Evolutionary conservation across 1,284 basidiomycete species (phyloP).

Genomic region (Puccinia coronata): DNA sequence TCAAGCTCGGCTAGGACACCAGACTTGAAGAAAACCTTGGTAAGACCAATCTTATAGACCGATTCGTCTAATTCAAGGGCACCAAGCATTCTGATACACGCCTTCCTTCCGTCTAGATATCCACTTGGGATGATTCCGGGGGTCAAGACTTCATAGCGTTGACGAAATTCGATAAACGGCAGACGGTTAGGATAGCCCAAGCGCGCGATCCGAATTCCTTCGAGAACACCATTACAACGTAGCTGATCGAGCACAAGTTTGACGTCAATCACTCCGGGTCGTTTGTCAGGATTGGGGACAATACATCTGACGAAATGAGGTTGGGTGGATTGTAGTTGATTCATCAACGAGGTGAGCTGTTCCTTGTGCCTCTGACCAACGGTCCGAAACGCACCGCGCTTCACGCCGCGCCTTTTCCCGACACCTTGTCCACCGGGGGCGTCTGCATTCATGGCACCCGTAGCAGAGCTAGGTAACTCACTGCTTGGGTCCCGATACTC

Average conservation of each 20-base stretch:
- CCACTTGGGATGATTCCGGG: constrained; percentile 87
- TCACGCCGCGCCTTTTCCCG: constrained; percentile 68
- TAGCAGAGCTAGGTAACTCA: constrained; percentile 56
- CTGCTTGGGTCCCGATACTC: constrained; percentile 67
- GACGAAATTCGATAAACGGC: constrained; percentile 94
- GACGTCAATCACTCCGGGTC: constrained; percentile 86
- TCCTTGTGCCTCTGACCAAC: constrained; percentile 95
- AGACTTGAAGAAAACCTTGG: constrained; percentile 99
- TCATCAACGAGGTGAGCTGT: constrained; percentile 88
- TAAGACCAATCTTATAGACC: constrained; percentile 87
- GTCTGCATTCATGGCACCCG: constrained; percentile 57
- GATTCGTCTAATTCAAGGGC: constrained; percentile 82
- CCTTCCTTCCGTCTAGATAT: constrained; percentile 96
- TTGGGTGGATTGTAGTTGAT: constrained; percentile 86
- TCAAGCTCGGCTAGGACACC: constrained; percentile 97
- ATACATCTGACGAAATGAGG: constrained; percentile 99
- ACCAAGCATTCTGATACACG: constrained; percentile 88
- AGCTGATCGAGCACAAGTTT: constrained; percentile 95
- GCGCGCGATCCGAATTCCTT: constrained; percentile 96
- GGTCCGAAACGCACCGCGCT: constrained; percentile 96
- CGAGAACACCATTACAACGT: constrained; percentile 96
- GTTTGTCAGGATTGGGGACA: constrained; percentile 90
- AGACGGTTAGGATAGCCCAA: constrained; percentile 96
- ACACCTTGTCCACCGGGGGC: constrained; percentile 63
- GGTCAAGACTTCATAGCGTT: constrained; percentile 93